phyloP scores from a whole-genome alignment of 306 rosid genomes.

The Cicer pinnatifidum region DNA sequence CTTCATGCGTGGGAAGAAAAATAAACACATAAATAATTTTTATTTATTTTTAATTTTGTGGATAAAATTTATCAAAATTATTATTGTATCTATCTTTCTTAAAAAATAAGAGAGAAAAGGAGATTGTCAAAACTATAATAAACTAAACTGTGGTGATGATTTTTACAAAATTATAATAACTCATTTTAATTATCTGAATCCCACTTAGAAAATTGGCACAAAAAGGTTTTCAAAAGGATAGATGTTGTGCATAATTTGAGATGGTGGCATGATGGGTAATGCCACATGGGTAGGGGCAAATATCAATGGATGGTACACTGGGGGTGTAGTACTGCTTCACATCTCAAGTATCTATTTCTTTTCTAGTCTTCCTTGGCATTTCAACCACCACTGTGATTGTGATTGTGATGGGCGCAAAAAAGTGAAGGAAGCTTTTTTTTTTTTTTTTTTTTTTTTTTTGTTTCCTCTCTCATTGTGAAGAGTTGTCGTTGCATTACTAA shows the following conservation, averaged over 20 bases:
- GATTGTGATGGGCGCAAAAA: constrained; percentile 47
- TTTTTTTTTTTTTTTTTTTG: constrained; percentile 38
- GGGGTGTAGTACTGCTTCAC: not conserved
- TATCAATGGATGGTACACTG: not conserved
- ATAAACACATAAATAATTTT: no score
- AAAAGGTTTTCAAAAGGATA: no score
- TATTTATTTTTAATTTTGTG: no score
- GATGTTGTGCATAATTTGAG: not conserved
- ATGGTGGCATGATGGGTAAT: not conserved
- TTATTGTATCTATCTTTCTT: no score
- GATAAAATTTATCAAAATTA: no score
- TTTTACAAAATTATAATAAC: no score
- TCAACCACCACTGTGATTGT: constrained; percentile 36
- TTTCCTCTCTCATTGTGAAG: not conserved
- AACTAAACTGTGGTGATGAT: no score
- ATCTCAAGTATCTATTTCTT: constrained; percentile 17
- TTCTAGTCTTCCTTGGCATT: constrained; percentile 36
- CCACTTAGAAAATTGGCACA: no score
- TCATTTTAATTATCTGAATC: no score
- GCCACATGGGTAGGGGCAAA: constrained; percentile 56
- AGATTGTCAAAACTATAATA: no score
- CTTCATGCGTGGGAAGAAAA: no score
- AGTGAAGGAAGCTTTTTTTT: constrained; percentile 53
- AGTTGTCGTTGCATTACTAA: constrained; percentile 21
- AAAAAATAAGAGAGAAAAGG: no score